Base-by-base conservation (phyloP, 768 basidiomycete genomes). In the Melanogaster broomeanus region DNA sequence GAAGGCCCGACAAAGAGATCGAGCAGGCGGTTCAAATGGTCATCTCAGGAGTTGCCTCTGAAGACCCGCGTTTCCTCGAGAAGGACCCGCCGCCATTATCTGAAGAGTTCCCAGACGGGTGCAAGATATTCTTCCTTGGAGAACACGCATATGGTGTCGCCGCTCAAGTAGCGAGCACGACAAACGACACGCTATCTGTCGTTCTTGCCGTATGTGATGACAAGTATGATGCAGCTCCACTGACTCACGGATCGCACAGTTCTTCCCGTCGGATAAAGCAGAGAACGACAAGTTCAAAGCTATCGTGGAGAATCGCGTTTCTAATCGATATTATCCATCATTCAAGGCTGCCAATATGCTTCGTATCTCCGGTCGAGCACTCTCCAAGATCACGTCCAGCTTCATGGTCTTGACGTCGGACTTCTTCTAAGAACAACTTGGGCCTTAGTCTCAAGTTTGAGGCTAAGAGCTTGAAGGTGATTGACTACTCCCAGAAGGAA, bases 391-490 rank as follows among this genome's bases (percentile, higher is more conserved):
- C 59, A 91, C 93, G 0, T 95, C 96, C 11, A 96, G 90, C 64
- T 85, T 98, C 64, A 86, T 98, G 84, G 90, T 98, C 37, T 68
- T 92, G 50, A 82, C 81, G 0, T 73, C 80, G 0, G 92, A 92
- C 61, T 80, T n/a, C 80, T 9, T 77, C 81, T 51, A 98, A 97
- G 74, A 81, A 79, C 49, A 98, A 99, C 65, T 72, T 98, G 27
- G 97, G 97, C 3, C 79, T 99, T 37, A 92, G 90, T 65, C 80
- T 99, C 59, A 99, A 99, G 68, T 99, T 97, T 56, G 97, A 99
- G 63, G 90, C 84, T 12, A 98, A 97, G 71, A 81, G 85, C 10
- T 68, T 93, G 61, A 99, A 98, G 71, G 97, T 99, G 2, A 77
- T 97, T 40, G 90, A 91, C 55, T 98, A 97, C 70, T 88, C 93